These are phyloP conservation scores for Colletotrichum orchidophilum DNA, from an alignment of 2,329 filamentous ascomycete species.

Conservation along the genomic window DNA sequence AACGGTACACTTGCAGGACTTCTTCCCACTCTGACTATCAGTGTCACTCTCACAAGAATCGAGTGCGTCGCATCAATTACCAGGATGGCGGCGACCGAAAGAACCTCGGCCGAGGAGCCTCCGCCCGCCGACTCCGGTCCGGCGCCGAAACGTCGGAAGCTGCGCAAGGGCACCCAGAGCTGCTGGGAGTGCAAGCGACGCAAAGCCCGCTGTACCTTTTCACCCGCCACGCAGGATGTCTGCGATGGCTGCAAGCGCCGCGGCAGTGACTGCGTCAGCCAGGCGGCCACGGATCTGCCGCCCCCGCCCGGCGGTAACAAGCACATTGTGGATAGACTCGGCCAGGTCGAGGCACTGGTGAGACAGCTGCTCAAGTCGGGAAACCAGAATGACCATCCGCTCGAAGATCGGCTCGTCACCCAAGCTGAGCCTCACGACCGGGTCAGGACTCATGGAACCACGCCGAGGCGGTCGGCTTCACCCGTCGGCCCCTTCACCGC, in stretches of 20 bases:
- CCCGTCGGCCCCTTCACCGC: neutral
- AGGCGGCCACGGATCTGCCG: conserved; percentile 49
- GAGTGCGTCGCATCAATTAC: neutral
- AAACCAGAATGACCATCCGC: neutral
- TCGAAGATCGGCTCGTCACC: neutral
- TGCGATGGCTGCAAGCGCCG: conserved; percentile 52
- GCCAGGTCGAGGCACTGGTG: conserved; percentile 48
- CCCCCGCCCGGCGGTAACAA: conserved; percentile 18
- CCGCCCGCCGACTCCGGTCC: neutral
- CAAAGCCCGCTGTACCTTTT: conserved; percentile 20
- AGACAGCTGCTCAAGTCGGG: conserved; percentile 37
- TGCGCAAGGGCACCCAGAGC: conserved; percentile 30
- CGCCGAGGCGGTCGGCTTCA: neutral
- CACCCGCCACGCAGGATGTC: neutral
- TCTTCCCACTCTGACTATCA: neutral
- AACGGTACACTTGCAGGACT: neutral
- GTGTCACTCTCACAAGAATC: neutral
- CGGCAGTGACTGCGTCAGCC: conserved; percentile 54
- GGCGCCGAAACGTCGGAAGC: conserved; percentile 18
- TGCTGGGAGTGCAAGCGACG: conserved; percentile 33
- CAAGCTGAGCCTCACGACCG: neutral
- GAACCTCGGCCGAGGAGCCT: neutral
- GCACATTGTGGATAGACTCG: conserved; percentile 45
- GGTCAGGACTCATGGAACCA: neutral
- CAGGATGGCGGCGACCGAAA: neutral